Conservation (phyloP, 768 basidiomycete genomes). For the Candolleomyces efflorescens region DNA sequence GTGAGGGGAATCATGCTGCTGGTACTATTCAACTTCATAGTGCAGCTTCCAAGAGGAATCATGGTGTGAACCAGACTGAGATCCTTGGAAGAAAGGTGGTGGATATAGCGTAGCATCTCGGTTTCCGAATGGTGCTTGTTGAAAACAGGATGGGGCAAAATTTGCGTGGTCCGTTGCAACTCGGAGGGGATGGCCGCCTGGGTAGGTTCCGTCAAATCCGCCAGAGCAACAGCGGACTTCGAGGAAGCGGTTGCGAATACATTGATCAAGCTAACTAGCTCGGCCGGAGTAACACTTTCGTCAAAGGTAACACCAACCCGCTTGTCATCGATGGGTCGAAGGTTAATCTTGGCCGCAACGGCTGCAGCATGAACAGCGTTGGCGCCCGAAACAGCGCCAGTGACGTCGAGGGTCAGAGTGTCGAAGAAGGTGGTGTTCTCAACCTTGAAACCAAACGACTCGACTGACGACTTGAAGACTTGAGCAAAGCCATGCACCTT, state of each 20-base stretch:
- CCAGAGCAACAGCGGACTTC: constrained; percentile 38
- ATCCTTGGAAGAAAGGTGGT: constrained; percentile 92
- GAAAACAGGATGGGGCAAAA: constrained; percentile 86
- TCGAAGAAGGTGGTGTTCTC: constrained; percentile 85
- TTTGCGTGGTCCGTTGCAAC: constrained; percentile 60
- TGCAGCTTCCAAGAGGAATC: constrained; percentile 94
- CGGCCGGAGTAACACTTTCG: constrained; percentile 76
- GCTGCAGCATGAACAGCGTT: constrained; percentile 68
- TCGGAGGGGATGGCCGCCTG: constrained; percentile 47
- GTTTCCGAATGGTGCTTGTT: constrained; percentile 98
- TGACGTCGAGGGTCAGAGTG: constrained; percentile 78
- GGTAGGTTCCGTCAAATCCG: constrained; percentile 42
- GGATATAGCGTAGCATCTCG: constrained; percentile 96
- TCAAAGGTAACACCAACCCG: constrained; percentile 89
- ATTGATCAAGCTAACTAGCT: constrained; percentile 74
- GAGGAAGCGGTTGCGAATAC: constrained; percentile 72
- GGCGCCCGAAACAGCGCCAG: constrained; percentile 49
- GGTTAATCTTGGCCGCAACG: constrained; percentile 66
- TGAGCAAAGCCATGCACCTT: constrained; percentile 90
- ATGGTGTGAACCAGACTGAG: constrained; percentile 93
- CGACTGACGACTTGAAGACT: constrained; percentile 63
- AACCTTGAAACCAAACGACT: constrained; percentile 69
- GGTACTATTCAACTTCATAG: constrained; percentile 98
- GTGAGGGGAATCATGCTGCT: constrained; percentile 97
- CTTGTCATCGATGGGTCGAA: constrained; percentile 70